Evolutionary conservation across 805 yeast species (phyloP).

Genomic region (Starmerella ratchasimensis): DNA sequence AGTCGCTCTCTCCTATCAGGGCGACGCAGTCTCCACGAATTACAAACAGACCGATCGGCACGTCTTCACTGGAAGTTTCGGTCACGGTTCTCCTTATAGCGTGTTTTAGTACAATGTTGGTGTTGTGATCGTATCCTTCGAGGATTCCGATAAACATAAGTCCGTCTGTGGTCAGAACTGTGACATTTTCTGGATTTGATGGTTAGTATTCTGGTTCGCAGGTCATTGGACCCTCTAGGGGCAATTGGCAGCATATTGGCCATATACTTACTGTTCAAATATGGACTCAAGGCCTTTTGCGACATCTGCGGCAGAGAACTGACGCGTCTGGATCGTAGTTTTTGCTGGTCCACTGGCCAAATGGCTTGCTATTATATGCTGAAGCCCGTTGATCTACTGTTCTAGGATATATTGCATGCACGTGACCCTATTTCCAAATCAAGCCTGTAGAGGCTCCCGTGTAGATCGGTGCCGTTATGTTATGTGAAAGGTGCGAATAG

Average conservation of each 20-base stretch:
- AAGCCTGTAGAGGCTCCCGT: too few relatives aligned
- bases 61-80: constrained; percentile 13
- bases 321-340: too few relatives aligned
- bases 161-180: constrained; percentile 28
- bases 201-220: constrained; percentile 17
- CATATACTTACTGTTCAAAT: constrained; percentile 20
- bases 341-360: too few relatives aligned
- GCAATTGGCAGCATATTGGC: neutral
- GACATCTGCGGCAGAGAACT: constrained; percentile 7
- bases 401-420: too few relatives aligned
- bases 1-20: constrained; percentile 25
- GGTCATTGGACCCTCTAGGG: too few relatives aligned
- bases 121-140: constrained; percentile 28
- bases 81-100: constrained; percentile 22
- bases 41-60: constrained; percentile 26
- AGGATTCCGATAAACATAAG: constrained; percentile 24
- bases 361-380: too few relatives aligned
- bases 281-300: constrained; percentile 18
- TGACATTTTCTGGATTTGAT: constrained; percentile 17
- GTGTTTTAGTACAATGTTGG: constrained; percentile 25
- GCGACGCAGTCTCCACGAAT: constrained; percentile 29
- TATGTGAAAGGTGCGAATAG: too few relatives aligned
- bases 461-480: too few relatives aligned
- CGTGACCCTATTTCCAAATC: too few relatives aligned
- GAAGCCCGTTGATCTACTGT: too few relatives aligned